These are phyloP conservation scores for Leucaena leucocephala DNA, from an alignment of 306 rosid species.

Conservation along the genomic window DNA sequence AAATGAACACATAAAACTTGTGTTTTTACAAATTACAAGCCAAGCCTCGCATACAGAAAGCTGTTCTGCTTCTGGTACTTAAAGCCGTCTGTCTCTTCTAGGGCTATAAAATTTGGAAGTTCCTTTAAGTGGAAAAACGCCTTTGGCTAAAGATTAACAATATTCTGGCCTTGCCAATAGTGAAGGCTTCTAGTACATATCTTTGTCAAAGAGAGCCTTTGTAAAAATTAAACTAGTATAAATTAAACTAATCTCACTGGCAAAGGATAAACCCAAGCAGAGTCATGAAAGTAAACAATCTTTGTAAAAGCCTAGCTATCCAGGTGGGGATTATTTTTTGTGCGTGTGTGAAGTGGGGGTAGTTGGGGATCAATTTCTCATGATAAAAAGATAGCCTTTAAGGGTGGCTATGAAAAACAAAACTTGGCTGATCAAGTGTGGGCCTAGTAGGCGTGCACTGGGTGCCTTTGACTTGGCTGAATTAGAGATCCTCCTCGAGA, in stretches of 20 bases:
- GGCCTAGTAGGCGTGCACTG: conserved; percentile 48
- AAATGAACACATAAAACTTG: not conserved
- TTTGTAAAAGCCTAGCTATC: not conserved
- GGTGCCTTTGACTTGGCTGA: conserved; percentile 34
- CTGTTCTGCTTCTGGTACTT: not conserved
- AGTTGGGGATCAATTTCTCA: conserved; percentile 37
- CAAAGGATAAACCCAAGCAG: conserved; percentile 10
- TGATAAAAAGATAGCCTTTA: conserved; percentile 7
- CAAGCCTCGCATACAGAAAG: not conserved
- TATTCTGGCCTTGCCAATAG: not conserved
- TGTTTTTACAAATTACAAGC: not conserved
- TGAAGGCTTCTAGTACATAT: not conserved
- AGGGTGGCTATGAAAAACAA: conserved; percentile 35
- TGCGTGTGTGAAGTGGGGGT: conserved; percentile 28
- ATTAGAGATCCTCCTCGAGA: conserved; percentile 39
- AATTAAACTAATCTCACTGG: not conserved
- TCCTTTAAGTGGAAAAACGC: not conserved
- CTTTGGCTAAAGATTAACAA: not conserved
- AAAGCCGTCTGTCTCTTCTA: not conserved
- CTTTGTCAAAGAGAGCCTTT: too few relatives aligned
- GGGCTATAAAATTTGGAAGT: not conserved
- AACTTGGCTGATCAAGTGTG: conserved; percentile 24
- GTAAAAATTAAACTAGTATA: not conserved
- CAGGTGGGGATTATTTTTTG: not conserved
- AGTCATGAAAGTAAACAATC: not conserved